These are phyloP conservation scores for Shiraia bambusicola DNA, from an alignment of 2,329 filamentous ascomycete genomes.

Conservation along the genomic window DNA sequence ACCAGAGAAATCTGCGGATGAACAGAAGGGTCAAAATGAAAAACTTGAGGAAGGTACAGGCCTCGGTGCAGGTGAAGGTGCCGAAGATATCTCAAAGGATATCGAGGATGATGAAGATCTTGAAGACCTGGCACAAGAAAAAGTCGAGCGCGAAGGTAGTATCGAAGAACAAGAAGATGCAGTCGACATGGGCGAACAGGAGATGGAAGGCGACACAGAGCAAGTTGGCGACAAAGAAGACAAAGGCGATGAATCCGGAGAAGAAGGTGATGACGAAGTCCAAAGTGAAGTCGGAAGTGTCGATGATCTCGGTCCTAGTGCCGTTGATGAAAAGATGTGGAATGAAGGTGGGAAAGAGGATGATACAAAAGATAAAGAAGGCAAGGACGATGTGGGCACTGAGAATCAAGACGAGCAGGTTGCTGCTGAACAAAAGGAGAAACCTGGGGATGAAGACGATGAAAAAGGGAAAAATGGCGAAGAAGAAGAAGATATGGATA, in stretches of 20 bases:
- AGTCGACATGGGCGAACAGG: conserved; percentile 89
- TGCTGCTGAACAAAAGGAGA: conserved; percentile 52
- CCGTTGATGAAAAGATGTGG: conserved; percentile 99
- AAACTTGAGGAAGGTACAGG: conserved; percentile 90
- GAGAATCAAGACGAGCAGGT: conserved; percentile 51
- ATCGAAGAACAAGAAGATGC: conserved; percentile 82
- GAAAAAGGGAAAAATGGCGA: conserved; percentile 62
- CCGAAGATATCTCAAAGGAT: conserved; percentile 97
- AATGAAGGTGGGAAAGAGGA: conserved; percentile 79
- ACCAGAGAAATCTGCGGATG: conserved; percentile 68
- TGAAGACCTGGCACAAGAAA: conserved; percentile 85
- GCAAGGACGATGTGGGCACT: conserved; percentile 57
- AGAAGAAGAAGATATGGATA: conserved; percentile 55
- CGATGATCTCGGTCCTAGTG: conserved; percentile 83
- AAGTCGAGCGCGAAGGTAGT: conserved; percentile 60
- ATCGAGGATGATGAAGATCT: conserved; percentile 92
- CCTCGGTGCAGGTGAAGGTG: conserved; percentile 90
- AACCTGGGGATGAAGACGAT: conserved; percentile 59
- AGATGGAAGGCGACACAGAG: conserved; percentile 82
- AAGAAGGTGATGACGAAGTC: conserved; percentile 60
- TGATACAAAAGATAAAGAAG: conserved; percentile 78
- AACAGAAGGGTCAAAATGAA: conserved; percentile 68
- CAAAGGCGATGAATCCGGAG: conserved; percentile 56
- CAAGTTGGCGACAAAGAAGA: conserved; percentile 57
- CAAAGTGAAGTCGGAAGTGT: conserved; percentile 91